Evolutionary conservation across 2,329 filamentous ascomycete species (phyloP).

Genomic region (Nigrograna mackinnonii): DNA sequence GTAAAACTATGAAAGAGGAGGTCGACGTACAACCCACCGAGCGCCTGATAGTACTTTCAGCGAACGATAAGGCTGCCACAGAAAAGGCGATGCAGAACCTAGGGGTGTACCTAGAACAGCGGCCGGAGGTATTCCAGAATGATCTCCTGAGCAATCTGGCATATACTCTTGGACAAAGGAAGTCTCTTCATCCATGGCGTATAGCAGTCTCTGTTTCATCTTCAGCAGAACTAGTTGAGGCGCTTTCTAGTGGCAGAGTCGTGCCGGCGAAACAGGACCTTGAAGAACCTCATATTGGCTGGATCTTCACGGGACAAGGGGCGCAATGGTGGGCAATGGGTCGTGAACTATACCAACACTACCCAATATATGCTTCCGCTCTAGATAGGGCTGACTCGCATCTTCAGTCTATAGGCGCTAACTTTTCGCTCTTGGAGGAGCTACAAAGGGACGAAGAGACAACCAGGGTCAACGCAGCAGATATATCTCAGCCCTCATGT

Average conservation of each 20-base stretch:
- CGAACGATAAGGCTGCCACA: constrained; percentile 18
- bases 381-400: constrained; percentile 5
- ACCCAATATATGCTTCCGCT: constrained; percentile 5
- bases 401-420: constrained; percentile 6
- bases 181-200: constrained; percentile 23
- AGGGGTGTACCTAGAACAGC: constrained; percentile 26
- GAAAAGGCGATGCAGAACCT: constrained; percentile 23
- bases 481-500: constrained; percentile 30
- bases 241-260: constrained; percentile 18
- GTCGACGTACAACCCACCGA: constrained; percentile 18
- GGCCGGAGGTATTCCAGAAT: constrained; percentile 27
- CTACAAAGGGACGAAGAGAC: constrained; percentile 22
- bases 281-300: constrained; percentile 19
- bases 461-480: constrained; percentile 19
- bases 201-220: constrained; percentile 18
- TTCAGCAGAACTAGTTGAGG: constrained; percentile 16
- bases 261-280: constrained; percentile 21
- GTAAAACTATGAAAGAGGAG: constrained; percentile 24
- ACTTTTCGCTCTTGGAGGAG: constrained; percentile 28
- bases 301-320: constrained; percentile 37
- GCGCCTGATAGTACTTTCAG: constrained; percentile 21
- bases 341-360: constrained; percentile 12
- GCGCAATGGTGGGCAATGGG: constrained; percentile 39
- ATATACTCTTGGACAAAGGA: constrained; percentile 26
- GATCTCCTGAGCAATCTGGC: constrained; percentile 27